A percentile compares a stretch with the other conserved stretches of the same genome.
These are phyloP conservation scores for Botrytis byssoidea DNA, from an alignment of 2,329 filamentous ascomycete species.

Conservation along the genomic window DNA sequence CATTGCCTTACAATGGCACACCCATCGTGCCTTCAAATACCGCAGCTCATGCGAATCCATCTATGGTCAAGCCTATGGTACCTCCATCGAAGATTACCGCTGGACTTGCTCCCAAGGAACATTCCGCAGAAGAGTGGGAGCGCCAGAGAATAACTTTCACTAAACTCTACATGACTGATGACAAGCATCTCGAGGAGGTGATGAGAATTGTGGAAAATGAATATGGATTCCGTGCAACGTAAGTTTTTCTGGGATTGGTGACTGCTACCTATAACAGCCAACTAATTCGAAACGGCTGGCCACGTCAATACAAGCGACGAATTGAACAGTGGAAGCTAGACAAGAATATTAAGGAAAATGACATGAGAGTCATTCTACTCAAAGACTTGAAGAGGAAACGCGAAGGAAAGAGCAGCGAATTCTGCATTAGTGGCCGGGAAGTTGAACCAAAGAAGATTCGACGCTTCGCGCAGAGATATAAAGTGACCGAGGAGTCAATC, in stretches of 20 bases:
- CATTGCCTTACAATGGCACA: neutral
- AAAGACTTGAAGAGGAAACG: neutral
- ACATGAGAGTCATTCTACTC: neutral
- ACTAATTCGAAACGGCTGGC: neutral
- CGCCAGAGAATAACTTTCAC: neutral
- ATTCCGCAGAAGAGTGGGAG: neutral
- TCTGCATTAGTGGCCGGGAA: neutral
- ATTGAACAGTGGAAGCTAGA: neutral
- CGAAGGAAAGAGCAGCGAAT: neutral
- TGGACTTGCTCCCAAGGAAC: neutral
- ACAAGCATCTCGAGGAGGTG: neutral
- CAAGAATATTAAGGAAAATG: neutral
- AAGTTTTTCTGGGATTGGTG: neutral
- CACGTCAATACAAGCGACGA: neutral
- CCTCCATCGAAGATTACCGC: neutral
- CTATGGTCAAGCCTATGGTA: neutral
- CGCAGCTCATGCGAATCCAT: neutral
- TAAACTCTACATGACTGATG: neutral
- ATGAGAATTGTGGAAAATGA: neutral
- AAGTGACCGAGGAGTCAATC: neutral
- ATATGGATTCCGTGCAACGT: neutral
- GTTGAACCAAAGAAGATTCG: neutral
- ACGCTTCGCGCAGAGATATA: slow-evolving; percentile 2
- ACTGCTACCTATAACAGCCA: neutral
- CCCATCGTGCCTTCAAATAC: neutral